Conservation (phyloP, 768 basidiomycete species). For the Leccinum olivaceopallidum region DNA sequence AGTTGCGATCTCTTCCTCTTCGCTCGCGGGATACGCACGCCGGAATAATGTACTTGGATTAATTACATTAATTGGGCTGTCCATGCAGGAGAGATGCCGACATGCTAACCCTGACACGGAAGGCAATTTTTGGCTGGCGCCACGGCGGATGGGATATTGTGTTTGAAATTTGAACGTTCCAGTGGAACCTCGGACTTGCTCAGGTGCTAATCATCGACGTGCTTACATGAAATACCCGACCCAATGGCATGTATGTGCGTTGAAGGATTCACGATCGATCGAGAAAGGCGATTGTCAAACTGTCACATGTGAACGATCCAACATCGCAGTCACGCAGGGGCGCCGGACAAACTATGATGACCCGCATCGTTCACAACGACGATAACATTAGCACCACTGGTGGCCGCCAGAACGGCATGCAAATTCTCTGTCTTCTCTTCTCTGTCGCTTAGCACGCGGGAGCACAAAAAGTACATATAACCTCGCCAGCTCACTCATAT, state of each 20-base stretch:
- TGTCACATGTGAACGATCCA: neutral
- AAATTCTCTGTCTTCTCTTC: conserved; percentile 4
- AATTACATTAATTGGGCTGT: conserved; percentile 10
- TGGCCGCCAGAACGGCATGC: conserved; percentile 6
- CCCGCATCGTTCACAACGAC: neutral
- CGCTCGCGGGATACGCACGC: conserved; percentile 23
- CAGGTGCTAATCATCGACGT: neutral
- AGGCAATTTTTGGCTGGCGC: neutral
- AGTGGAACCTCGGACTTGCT: neutral
- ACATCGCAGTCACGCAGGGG: neutral
- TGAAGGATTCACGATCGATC: neutral
- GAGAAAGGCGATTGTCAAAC: conserved; percentile 2
- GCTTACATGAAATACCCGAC: neutral
- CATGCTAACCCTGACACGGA: conserved; percentile 15
- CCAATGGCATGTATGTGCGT: neutral
- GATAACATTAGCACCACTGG: neutral
- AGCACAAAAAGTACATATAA: conserved; percentile 1
- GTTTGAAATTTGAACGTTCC: neutral
- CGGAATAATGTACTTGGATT: conserved; percentile 6
- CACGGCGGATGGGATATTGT: neutral
- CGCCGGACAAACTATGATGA: conserved; percentile 10
- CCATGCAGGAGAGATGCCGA: conserved; percentile 12
- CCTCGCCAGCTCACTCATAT: conserved; percentile 2
- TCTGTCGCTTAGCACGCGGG: conserved; percentile 14
- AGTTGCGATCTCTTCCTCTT: conserved; percentile 17